phyloP scores from a whole-genome alignment of 2,329 filamentous ascomycete species.

The Botryotinia convoluta region DNA sequence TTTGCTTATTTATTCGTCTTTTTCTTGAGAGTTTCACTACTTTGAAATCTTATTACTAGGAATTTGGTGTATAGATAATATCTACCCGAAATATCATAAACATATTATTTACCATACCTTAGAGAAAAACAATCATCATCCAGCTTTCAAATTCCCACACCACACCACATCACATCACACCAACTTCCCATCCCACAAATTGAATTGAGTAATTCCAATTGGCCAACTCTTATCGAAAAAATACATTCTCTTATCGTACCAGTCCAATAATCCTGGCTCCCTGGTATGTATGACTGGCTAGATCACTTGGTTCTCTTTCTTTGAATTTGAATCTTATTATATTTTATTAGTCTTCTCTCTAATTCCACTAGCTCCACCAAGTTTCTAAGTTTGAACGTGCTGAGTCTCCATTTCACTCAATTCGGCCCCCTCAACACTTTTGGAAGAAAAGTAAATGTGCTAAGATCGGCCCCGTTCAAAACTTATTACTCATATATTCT shows the following conservation, averaged over 20 bases:
- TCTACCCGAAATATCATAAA: too few species aligned
- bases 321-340: background rate
- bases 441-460: background rate
- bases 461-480: background rate
- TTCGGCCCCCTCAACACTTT: conserved; percentile 13
- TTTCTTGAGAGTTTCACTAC: background rate
- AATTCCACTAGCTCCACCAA: background rate
- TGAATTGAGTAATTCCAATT: conserved; percentile 12
- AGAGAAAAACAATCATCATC: background rate
- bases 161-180: background rate
- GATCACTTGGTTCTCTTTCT: background rate
- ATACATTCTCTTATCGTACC: background rate
- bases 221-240: conserved; percentile 8
- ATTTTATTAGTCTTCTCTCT: background rate
- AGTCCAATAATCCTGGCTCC: background rate
- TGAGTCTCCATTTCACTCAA: background rate
- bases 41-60: background rate
- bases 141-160: background rate
- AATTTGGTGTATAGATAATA: too few species aligned
- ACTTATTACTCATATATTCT: conserved; percentile 1
- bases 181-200: background rate
- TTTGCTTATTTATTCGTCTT: background rate
- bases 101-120: too few species aligned
- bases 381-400: background rate
- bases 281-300: background rate